A percentile compares a stretch with the other conserved stretches of the same genome.
Evolutionary conservation across 1,284 basidiomycete genomes (phyloP).

Genomic region (Fomes fomentarius): DNA sequence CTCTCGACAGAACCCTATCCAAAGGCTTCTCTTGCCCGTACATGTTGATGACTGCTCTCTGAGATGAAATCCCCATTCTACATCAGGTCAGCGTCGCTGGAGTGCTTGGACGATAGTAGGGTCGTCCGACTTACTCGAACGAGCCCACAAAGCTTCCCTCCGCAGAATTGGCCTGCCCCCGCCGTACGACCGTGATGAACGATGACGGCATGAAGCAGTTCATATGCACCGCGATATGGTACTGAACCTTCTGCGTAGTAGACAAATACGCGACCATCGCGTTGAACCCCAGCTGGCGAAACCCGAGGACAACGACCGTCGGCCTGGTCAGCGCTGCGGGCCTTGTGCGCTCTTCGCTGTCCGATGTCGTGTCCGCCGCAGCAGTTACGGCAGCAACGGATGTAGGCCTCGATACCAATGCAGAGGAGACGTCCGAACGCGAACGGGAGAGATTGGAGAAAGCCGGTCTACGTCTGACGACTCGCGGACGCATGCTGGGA

Average conservation of each 20-base stretch:
- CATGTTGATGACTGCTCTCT: slow-evolving; percentile 27
- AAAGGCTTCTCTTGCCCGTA: slow-evolving; percentile 25
- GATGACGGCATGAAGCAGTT: slow-evolving; percentile 45
- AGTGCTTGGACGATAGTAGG: no score
- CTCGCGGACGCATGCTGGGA: slow-evolving; percentile 1
- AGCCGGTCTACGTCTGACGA: slow-evolving; percentile 10
- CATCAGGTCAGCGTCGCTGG: no score
- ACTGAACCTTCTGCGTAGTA: slow-evolving; percentile 34
- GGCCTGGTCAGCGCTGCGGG: slow-evolving; percentile 6
- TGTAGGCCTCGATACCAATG: neutral
- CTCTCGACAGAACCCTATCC: slow-evolving; percentile 26
- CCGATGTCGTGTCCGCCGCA: neutral
- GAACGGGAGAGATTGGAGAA: slow-evolving; percentile 10
- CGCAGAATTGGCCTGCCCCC: slow-evolving; percentile 35
- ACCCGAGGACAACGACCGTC: slow-evolving; percentile 17
- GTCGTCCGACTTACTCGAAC: slow-evolving; percentile 40
- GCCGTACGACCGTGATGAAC: slow-evolving; percentile 41
- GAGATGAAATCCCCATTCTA: slow-evolving; percentile 32
- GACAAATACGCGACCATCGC: slow-evolving; percentile 33
- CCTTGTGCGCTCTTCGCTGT: neutral
- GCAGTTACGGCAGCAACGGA: neutral
- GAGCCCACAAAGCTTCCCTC: slow-evolving; percentile 39
- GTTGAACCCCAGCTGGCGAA: slow-evolving; percentile 36
- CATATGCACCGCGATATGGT: slow-evolving; percentile 40
- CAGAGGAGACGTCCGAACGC: slow-evolving; percentile 12